Evolutionary conservation across 805 yeast genomes (phyloP).

Genomic region (Kluyveromyces lactis): DNA sequence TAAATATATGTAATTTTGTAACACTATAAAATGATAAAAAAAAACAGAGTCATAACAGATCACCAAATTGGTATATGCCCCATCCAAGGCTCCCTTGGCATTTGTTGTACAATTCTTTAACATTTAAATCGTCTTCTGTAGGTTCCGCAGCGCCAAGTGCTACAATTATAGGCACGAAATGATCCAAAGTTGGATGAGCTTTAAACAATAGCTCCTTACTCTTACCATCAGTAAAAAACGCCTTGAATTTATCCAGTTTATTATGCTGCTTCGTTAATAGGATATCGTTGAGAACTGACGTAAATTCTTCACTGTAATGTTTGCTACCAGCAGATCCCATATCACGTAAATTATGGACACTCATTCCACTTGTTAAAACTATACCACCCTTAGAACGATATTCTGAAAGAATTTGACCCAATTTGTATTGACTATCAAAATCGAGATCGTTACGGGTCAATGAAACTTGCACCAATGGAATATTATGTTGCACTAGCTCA

Average conservation of each 20-base stretch:
- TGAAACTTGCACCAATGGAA: conserved; percentile 38
- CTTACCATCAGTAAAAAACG: conserved; percentile 25
- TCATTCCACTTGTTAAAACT: conserved; percentile 65
- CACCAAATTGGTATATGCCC: conserved; percentile 53
- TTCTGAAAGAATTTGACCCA: conserved; percentile 48
- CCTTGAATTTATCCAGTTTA: conserved; percentile 32
- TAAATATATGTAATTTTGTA: background rate
- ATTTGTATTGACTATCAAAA: conserved; percentile 33
- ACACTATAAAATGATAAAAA: background rate
- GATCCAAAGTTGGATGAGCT: conserved; percentile 76
- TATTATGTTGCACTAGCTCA: conserved; percentile 22
- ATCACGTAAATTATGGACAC: conserved; percentile 57
- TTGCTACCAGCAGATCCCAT: conserved; percentile 17
- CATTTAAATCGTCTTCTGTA: conserved; percentile 11
- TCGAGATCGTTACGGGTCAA: conserved; percentile 33
- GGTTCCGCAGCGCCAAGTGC: conserved; percentile 45
- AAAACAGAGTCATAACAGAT: conserved; percentile 6
- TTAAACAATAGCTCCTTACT: conserved; percentile 31
- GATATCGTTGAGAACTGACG: conserved; percentile 35
- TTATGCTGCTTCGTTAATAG: conserved; percentile 25
- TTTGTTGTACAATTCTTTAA: conserved; percentile 39
- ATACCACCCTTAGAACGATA: conserved; percentile 46
- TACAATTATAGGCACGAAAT: conserved; percentile 58
- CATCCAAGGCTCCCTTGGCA: conserved; percentile 49
- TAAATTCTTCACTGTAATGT: conserved; percentile 49